phyloP scores from a whole-genome alignment of 169 alveolate species.

The Eimeria mitis region DNA sequence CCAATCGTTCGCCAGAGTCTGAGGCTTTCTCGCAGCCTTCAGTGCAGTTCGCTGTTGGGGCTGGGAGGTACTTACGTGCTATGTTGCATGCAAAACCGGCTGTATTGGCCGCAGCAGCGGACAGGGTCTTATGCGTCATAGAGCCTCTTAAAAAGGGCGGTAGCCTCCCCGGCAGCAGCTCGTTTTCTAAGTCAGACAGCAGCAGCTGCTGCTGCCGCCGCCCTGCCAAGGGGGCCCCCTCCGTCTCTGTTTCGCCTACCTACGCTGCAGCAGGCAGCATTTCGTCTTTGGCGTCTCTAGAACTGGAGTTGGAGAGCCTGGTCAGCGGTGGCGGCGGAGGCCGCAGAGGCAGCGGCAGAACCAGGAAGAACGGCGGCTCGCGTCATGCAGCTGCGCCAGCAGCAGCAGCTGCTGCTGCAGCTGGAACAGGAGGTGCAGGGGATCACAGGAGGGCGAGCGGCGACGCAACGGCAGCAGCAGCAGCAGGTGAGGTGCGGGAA shows the following conservation, averaged over 20 bases:
- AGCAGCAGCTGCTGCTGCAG: slow-evolving; percentile 8
- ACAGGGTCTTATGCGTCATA: slow-evolving; percentile 15
- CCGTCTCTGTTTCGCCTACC: slow-evolving; percentile 19
- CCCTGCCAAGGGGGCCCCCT: neutral
- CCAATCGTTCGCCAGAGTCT: neutral
- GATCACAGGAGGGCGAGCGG: slow-evolving; percentile 43
- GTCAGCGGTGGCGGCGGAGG: slow-evolving; percentile 69
- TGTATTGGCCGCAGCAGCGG: slow-evolving; percentile 40
- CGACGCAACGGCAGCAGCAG: slow-evolving; percentile 47
- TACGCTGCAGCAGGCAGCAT: slow-evolving; percentile 53
- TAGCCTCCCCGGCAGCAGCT: neutral
- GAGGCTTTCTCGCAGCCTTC: slow-evolving; percentile 14
- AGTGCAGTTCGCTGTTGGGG: slow-evolving; percentile 22
- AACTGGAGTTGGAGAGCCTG: slow-evolving; percentile 55
- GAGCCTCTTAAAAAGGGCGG: slow-evolving; percentile 35
- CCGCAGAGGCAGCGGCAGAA: slow-evolving; percentile 62
- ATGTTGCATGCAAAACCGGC: slow-evolving; percentile 45
- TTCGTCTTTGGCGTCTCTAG: slow-evolving; percentile 44
- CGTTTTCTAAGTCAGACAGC: neutral
- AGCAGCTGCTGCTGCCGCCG: slow-evolving; percentile 23
- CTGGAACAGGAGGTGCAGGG: slow-evolving; percentile 38
- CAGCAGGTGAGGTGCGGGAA: slow-evolving; percentile 63
- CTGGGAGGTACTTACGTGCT: slow-evolving; percentile 12
- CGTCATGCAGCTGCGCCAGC: slow-evolving; percentile 38
- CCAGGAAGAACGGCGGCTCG: slow-evolving; percentile 43